phyloP scores from a whole-genome alignment of 257 asterid species.

The Solanum rostratum region DNA sequence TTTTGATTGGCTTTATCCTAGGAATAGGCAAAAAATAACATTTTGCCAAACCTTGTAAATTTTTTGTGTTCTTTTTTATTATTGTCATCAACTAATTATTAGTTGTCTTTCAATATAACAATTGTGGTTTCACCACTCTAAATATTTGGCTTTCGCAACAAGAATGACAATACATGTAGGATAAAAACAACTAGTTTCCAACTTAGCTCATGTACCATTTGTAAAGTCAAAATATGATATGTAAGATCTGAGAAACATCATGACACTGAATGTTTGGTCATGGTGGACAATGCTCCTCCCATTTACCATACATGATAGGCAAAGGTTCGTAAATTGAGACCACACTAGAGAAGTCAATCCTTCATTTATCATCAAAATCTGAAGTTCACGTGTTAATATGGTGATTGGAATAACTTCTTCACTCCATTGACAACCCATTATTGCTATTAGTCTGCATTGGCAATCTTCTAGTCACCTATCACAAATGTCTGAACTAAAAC shows the following conservation, averaged over 20 bases:
- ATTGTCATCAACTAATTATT: neutral
- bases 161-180: neutral
- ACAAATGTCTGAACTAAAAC: neutral
- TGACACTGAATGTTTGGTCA: neutral
- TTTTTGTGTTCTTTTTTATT: neutral
- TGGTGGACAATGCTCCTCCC: neutral
- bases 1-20: neutral
- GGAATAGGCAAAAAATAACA: neutral
- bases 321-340: neutral
- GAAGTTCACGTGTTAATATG: neutral
- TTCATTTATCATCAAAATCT: neutral
- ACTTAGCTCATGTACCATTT: neutral
- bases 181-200: neutral
- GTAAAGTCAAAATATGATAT: neutral
- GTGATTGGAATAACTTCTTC: neutral
- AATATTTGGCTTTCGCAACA: neutral
- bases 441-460: neutral
- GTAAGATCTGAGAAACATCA: neutral
- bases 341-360: neutral
- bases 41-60: neutral
- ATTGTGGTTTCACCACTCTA: neutral
- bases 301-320: neutral
- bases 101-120: neutral
- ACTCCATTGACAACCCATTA: neutral
- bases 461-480: neutral